phyloP scores from a whole-genome alignment of 1,139 yeast species.

The Wickerhamiella pararugosa region DNA sequence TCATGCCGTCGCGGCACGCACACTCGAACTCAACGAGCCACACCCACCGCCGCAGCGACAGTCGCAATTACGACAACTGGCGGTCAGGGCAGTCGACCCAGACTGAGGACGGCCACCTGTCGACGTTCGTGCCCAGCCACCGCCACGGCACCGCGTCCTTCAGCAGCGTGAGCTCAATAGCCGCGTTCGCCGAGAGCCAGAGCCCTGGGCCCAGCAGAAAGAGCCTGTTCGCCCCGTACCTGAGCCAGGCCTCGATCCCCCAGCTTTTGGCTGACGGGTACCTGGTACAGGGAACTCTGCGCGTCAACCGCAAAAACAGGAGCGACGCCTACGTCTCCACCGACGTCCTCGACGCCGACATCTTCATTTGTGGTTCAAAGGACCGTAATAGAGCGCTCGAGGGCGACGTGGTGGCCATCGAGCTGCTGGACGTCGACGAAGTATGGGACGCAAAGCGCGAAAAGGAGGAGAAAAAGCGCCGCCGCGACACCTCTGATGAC shows the following conservation, averaged over 20 bases:
- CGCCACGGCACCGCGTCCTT: slow-evolving; percentile 58
- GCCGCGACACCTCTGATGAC: slow-evolving; percentile 27
- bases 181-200: slow-evolving; percentile 18
- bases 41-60: slow-evolving; percentile 41
- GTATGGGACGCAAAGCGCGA: slow-evolving; percentile 96
- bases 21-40: slow-evolving; percentile 29
- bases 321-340: slow-evolving; percentile 97
- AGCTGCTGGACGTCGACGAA: slow-evolving; percentile 84
- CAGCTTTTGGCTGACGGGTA: slow-evolving; percentile 80
- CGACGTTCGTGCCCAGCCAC: slow-evolving; percentile 66
- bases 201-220: slow-evolving; percentile 34
- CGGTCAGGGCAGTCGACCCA: slow-evolving; percentile 14
- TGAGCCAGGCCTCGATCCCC: slow-evolving; percentile 87
- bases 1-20: slow-evolving; percentile 18
- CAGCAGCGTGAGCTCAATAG: slow-evolving; percentile 47
- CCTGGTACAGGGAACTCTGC: slow-evolving; percentile 76
- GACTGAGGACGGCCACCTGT: slow-evolving; percentile 12
- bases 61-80: slow-evolving; percentile 37
- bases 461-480: slow-evolving; percentile 90
- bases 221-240: slow-evolving; percentile 86
- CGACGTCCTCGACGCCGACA: slow-evolving; percentile 87
- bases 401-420: slow-evolving; percentile 93
- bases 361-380: slow-evolving; percentile 96
- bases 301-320: slow-evolving; percentile 90
- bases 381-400: slow-evolving; percentile 95